Evolutionary conservation across 2,329 filamentous ascomycete species (phyloP).

Genomic region (Pleurostoma richardsiae): DNA sequence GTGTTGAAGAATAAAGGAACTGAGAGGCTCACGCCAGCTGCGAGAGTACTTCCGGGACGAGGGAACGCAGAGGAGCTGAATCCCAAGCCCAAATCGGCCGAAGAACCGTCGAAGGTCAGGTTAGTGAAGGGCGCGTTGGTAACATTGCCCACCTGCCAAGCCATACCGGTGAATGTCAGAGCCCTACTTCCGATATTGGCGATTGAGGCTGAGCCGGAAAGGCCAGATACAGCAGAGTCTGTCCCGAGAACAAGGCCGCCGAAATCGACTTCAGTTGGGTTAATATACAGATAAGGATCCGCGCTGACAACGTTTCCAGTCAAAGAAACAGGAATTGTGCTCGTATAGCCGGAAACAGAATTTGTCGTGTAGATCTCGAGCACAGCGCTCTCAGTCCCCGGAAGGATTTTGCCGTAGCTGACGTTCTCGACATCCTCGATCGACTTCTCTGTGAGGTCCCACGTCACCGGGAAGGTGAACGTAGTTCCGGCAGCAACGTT

Average conservation of each 20-base stretch:
- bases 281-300: constrained; percentile 25
- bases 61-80: constrained; percentile 20
- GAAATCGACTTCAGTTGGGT: constrained; percentile 30
- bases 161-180: constrained; percentile 27
- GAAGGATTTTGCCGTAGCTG: constrained; percentile 18
- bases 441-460: constrained; percentile 23
- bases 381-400: constrained; percentile 27
- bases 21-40: constrained; percentile 20
- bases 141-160: constrained; percentile 20
- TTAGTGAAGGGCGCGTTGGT: constrained; percentile 16
- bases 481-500: constrained; percentile 24
- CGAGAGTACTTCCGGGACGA: constrained; percentile 19
- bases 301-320: constrained; percentile 30
- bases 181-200: constrained; percentile 29
- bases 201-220: constrained; percentile 24
- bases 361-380: constrained; percentile 31
- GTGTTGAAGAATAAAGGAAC: constrained; percentile 27
- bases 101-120: constrained; percentile 18
- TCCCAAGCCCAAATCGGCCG: constrained; percentile 18
- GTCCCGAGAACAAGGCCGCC: constrained; percentile 30
- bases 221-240: constrained; percentile 15
- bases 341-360: constrained; percentile 26
- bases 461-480: constrained; percentile 34
- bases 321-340: constrained; percentile 27
- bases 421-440: constrained; percentile 16